These are phyloP conservation scores for Alternaria consortialis DNA, from an alignment of 2,329 filamentous ascomycete species.

Conservation along the genomic window DNA sequence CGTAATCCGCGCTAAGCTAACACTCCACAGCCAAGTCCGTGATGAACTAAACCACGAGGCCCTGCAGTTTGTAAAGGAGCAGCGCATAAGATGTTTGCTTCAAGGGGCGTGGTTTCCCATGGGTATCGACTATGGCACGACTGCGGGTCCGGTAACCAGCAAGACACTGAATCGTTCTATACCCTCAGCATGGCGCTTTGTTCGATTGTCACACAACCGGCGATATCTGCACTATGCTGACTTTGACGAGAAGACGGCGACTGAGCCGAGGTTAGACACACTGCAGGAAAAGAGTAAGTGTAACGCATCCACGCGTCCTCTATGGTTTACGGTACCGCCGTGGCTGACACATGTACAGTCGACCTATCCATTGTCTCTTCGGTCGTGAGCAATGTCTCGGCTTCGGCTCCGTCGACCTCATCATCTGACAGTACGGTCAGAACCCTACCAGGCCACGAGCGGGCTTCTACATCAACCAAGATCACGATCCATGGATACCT, in stretches of 20 bases:
- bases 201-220: conserved; percentile 88
- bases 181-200: conserved; percentile 77
- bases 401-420: conserved; percentile 62
- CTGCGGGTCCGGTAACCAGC: conserved; percentile 56
- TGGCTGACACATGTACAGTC: conserved; percentile 59
- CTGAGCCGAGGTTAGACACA: conserved; percentile 75
- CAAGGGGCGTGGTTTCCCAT: conserved; percentile 87
- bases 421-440: conserved; percentile 60
- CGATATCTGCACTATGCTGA: conserved; percentile 90
- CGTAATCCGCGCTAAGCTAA: conserved; percentile 29
- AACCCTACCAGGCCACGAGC: conserved; percentile 39
- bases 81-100: conserved; percentile 87
- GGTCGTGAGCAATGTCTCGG: conserved; percentile 90
- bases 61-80: conserved; percentile 95
- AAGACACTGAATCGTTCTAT: conserved; percentile 53
- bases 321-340: conserved; percentile 29
- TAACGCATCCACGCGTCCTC: conserved; percentile 11
- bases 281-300: conserved; percentile 75
- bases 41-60: conserved; percentile 92
- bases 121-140: conserved; percentile 60
- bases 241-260: conserved; percentile 71
- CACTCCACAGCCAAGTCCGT: conserved; percentile 71
- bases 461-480: conserved; percentile 70
- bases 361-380: conserved; percentile 89
- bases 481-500: conserved; percentile 87